Conservation (phyloP, 2,329 filamentous ascomycete species). For the Beauveria caledonica region DNA sequence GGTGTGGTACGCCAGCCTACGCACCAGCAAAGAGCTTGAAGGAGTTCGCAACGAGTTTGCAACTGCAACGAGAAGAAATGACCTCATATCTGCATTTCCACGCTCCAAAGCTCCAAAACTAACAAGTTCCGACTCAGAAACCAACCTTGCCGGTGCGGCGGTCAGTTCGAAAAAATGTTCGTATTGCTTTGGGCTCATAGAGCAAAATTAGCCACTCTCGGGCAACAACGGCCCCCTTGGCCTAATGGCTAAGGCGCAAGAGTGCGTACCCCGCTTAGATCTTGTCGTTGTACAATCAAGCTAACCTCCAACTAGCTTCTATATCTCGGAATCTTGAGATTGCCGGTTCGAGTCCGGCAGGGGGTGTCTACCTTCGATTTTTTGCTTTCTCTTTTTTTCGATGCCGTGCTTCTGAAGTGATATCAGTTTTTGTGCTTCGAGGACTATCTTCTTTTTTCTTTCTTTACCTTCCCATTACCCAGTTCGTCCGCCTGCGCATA, state of each 20-base stretch:
- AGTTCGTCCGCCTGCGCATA: not conserved
- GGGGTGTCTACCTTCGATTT: not conserved
- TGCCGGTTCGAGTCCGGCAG: conserved; percentile 13
- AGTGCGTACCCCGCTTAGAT: conserved; percentile 10
- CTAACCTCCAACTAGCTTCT: conserved; percentile 2
- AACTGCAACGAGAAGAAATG: no score
- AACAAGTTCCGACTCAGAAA: not conserved
- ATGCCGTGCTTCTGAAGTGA: no score
- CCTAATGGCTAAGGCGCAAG: conserved; percentile 13
- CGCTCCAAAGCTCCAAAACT: no score
- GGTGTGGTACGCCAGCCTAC: no score
- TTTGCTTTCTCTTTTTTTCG: not conserved
- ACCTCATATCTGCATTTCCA: no score
- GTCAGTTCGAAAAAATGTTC: not conserved
- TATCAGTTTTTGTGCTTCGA: not conserved
- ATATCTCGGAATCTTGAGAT: conserved; percentile 11
- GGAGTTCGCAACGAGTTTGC: no score
- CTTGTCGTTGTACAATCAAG: conserved; percentile 8
- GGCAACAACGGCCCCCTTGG: conserved; percentile 10
- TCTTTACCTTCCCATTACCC: no score
- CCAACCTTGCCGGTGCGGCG: no score
- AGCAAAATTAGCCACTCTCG: not conserved
- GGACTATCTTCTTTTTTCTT: not conserved
- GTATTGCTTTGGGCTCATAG: not conserved
- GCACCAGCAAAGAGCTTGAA: no score